Base-by-base conservation (phyloP, 2,329 filamentous ascomycete species). In the Fusarium illudens region DNA sequence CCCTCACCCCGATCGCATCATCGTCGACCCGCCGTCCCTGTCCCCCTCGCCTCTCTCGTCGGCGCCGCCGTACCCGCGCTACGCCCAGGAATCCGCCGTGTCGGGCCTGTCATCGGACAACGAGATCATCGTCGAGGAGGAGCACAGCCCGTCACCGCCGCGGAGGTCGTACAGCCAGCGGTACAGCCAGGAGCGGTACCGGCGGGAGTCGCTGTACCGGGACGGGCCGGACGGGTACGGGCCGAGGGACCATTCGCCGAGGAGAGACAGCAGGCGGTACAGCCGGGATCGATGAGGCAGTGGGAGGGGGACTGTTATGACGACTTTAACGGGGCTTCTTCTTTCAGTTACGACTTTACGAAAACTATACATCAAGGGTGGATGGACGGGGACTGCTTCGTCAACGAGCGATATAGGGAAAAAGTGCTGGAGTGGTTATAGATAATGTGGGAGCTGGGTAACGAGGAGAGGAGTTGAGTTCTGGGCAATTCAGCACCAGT, bases 91-190 rank as follows among this genome's bases (percentile, higher is more conserved):
- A 53, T 68, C 71, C 3, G 64, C 64, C 30, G 65, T 60, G 66
- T 74, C 30, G 76, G 77, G 11, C 74, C 76, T 42, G 68, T 77
- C 49, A 60, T 74, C 52, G 12, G 75, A 79, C 6, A 78, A 80
- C 44, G 81, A 84, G 75, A 76, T 79, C 13, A 72, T 79, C 2
- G 77, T 79, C 15, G 73, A 77, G 42, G 77, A 79, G 64, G 77
- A 79, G 71, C 73, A 77, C 53, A 75, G 68, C 9, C 68, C 73
- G 32, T 68, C 74, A 32, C 63, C 67, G 2, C 52, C 72, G 32
- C 64, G 72, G 62, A 66, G 65, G 19, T 44, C 39, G 32, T 44
- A 68, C 22, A 71, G 72, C 32, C 65, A 71, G 32, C 65, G 71
- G 27, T 52, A 63, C 8, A 73, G 74, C 17, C 69, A 74, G 36